Evolutionary conservation across 2,329 filamentous ascomycete genomes (phyloP).

Genomic region (Neurospora crassa): DNA sequence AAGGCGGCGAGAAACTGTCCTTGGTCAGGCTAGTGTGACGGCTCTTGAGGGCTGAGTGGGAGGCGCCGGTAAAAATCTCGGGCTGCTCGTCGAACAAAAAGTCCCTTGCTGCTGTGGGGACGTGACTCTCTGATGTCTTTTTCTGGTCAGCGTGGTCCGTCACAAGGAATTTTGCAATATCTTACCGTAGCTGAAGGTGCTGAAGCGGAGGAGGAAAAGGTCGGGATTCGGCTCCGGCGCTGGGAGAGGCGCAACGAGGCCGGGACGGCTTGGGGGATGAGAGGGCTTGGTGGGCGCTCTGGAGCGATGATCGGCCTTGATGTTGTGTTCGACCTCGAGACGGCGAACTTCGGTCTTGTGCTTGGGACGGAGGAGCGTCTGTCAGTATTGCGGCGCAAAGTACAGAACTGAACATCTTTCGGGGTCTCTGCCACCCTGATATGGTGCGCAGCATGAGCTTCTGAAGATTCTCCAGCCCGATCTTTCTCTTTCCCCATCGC

Average conservation of each 20-base stretch:
- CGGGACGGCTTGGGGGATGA: neutral
- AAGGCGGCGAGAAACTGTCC: neutral
- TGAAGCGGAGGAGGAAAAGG: neutral
- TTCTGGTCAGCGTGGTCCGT: no score
- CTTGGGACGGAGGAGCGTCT: neutral
- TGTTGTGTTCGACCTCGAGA: neutral
- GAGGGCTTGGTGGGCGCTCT: neutral
- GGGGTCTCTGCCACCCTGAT: no score
- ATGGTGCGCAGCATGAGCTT: no score
- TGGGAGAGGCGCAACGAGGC: neutral
- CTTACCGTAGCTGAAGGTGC: neutral
- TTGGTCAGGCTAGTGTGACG: neutral
- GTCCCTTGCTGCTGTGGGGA: neutral
- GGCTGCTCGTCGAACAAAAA: neutral
- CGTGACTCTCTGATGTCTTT: no score
- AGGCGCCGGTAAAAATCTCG: accelerated
- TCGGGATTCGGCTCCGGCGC: neutral
- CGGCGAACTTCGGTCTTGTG: neutral
- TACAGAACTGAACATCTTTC: no score
- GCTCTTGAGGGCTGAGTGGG: neutral
- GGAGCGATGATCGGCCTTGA: neutral
- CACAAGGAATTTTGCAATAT: no score
- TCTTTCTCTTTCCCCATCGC: neutral
- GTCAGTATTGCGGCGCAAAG: neutral
- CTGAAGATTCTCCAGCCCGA: neutral